Conservation (phyloP, 208 protist genomes). For the Leishmania lainsoni region DNA sequence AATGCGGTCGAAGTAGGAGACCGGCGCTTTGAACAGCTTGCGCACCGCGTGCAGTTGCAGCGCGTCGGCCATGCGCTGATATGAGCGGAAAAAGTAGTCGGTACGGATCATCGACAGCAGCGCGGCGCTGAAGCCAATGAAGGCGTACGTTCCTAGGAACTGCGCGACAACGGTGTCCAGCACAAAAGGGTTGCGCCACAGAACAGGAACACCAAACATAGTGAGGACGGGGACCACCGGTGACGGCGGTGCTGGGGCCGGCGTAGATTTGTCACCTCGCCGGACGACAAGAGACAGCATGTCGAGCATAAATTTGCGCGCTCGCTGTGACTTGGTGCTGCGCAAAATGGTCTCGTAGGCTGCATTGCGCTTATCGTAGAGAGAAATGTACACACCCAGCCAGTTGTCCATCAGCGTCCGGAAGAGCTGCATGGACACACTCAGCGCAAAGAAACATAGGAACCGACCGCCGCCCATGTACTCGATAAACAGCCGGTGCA, state of each 20-base stretch:
- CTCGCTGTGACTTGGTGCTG: slow-evolving; percentile 42
- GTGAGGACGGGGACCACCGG: slow-evolving; percentile 17
- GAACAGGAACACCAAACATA: slow-evolving; percentile 17
- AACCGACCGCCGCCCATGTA: slow-evolving; percentile 41
- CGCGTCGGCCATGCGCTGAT: slow-evolving; percentile 55
- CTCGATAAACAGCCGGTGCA: slow-evolving; percentile 51
- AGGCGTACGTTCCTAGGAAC: slow-evolving; percentile 63
- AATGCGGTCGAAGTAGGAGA: slow-evolving; percentile 80
- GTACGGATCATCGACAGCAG: slow-evolving; percentile 58
- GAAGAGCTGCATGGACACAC: slow-evolving; percentile 52
- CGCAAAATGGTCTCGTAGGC: slow-evolving; percentile 39
- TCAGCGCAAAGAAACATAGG: slow-evolving; percentile 39
- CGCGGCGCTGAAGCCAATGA: slow-evolving; percentile 55
- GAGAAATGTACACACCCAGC: slow-evolving; percentile 74
- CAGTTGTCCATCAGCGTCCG: slow-evolving; percentile 76
- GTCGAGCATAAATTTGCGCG: slow-evolving; percentile 36
- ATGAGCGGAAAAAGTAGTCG: slow-evolving; percentile 60
- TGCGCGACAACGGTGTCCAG: slow-evolving; percentile 44
- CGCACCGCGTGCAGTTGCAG: slow-evolving; percentile 62
- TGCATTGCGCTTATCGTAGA: slow-evolving; percentile 45
- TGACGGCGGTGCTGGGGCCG: slow-evolving; percentile 25
- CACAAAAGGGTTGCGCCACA: slow-evolving; percentile 40
- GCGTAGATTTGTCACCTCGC: slow-evolving; percentile 26
- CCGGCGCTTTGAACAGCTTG: slow-evolving; percentile 64
- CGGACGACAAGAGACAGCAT: slow-evolving; percentile 29